A percentile compares a stretch with the other conserved stretches of the same genome.
Evolutionary conservation across 192 early-diverging fungal genomes (phyloP).

Genomic region (Chytriomyces sp.): DNA sequence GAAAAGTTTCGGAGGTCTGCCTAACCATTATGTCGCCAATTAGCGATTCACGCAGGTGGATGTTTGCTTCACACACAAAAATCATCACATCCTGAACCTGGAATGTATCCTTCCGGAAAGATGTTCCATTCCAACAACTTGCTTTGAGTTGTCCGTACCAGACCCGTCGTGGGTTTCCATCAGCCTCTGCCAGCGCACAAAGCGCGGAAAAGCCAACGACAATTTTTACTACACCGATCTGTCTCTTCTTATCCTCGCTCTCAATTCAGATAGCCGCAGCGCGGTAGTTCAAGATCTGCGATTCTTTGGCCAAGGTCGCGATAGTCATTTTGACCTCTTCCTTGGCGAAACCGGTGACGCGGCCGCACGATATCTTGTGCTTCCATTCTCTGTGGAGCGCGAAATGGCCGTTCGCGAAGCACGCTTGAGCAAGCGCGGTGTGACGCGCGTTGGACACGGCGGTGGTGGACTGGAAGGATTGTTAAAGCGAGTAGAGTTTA

Average conservation of each 20-base stretch:
- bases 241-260: constrained; percentile 6
- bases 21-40: neutral
- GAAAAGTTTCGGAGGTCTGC: neutral
- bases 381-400: constrained; percentile 32
- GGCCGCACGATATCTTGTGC: constrained; percentile 10
- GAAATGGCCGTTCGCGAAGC: constrained; percentile 25
- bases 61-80: constrained; percentile 23
- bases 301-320: constrained; percentile 31
- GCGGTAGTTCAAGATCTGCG: constrained; percentile 22
- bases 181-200: constrained; percentile 27
- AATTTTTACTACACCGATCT: constrained; percentile 32
- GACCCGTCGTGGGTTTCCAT: constrained; percentile 26
- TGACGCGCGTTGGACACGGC: constrained; percentile 23
- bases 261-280: neutral
- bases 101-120: constrained; percentile 3
- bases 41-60: constrained; percentile 30
- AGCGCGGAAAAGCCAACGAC: constrained; percentile 33
- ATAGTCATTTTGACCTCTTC: constrained; percentile 29
- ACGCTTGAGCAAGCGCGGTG: neutral
- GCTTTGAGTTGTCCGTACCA: constrained; percentile 21
- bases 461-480: neutral
- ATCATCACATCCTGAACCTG: constrained; percentile 10
- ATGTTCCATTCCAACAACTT: neutral
- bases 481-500: constrained; percentile 19
- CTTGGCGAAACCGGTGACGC: constrained; percentile 4